phyloP scores from a whole-genome alignment of 306 rosid species.

The Abrus pulchellus region DNA sequence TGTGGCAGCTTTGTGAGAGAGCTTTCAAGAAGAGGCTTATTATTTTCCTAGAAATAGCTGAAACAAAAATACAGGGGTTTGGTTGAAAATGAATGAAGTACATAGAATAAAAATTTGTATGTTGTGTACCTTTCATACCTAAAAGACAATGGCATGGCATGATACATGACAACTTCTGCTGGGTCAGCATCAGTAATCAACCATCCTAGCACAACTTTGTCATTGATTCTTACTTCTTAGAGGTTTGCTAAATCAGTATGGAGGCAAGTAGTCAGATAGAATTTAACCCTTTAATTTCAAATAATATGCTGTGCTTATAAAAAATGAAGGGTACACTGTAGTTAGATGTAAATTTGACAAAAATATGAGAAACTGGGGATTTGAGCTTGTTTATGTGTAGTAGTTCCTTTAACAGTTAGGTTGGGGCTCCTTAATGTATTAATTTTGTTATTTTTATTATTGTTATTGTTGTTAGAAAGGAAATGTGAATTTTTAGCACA shows the following conservation, averaged over 20 bases:
- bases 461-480: neutral
- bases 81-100: conserved; percentile 1
- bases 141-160: neutral
- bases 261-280: neutral
- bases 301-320: neutral
- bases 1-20: neutral
- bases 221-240: neutral
- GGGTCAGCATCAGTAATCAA: neutral
- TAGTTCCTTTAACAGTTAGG: conserved; percentile 14
- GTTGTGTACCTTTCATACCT: conserved; percentile 2
- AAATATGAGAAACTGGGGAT: conserved; percentile 13
- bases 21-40: neutral
- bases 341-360: conserved; percentile 18
- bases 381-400: conserved; percentile 22
- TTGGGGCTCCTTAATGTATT: conserved; percentile 6
- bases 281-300: conserved; percentile 17
- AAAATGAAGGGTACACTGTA: neutral
- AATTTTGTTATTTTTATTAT: neutral
- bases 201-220: conserved; percentile 1
- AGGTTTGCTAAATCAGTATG: conserved; percentile 9
- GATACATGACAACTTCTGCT: neutral
- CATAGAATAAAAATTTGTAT: conserved; percentile 2
- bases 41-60: neutral
- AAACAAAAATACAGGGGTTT: neutral
- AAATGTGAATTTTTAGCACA: neutral